phyloP scores from a whole-genome alignment of 2,329 filamentous ascomycete species.

The Alternaria triticimaculans region DNA sequence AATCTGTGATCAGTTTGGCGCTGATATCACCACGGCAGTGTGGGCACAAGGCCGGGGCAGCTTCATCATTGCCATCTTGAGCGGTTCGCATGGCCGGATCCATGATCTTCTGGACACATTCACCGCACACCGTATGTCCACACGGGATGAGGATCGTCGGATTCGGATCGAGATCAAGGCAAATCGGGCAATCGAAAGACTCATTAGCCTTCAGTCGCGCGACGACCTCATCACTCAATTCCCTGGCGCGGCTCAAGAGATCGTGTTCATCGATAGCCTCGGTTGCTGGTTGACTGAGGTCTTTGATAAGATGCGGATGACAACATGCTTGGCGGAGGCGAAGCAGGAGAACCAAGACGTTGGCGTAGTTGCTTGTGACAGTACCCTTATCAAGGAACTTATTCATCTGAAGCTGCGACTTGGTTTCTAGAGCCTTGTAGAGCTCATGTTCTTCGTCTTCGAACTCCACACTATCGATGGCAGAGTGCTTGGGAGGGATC shows the following conservation, averaged over 20 bases:
- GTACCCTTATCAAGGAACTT: slow-evolving; percentile 74
- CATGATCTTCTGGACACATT: slow-evolving; percentile 74
- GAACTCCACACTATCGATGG: slow-evolving; percentile 69
- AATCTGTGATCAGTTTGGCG: slow-evolving; percentile 74
- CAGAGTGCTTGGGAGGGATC: slow-evolving; percentile 70
- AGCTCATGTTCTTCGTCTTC: slow-evolving; percentile 68
- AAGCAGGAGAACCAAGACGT: slow-evolving; percentile 78
- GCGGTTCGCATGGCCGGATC: slow-evolving; percentile 60
- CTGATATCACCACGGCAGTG: slow-evolving; percentile 74
- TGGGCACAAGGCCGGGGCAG: slow-evolving; percentile 70
- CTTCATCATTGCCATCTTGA: slow-evolving; percentile 60
- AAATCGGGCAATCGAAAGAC: slow-evolving; percentile 80
- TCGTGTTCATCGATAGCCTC: slow-evolving; percentile 61
- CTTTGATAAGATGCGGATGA: slow-evolving; percentile 74
- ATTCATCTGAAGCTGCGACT: slow-evolving; percentile 75
- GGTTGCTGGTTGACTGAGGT: slow-evolving; percentile 70
- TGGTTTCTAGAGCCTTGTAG: slow-evolving; percentile 70
- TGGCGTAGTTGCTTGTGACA: slow-evolving; percentile 73
- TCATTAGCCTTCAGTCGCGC: slow-evolving; percentile 67
- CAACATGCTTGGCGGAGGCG: slow-evolving; percentile 83
- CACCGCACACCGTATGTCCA: slow-evolving; percentile 78
- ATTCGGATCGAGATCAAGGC: slow-evolving; percentile 76
- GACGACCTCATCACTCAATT: slow-evolving; percentile 67
- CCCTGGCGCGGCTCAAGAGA: slow-evolving; percentile 68
- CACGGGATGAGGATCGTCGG: slow-evolving; percentile 82